Evolutionary conservation across 345 rosid genomes (phyloP).

Genomic region (Durio zibethinus): DNA sequence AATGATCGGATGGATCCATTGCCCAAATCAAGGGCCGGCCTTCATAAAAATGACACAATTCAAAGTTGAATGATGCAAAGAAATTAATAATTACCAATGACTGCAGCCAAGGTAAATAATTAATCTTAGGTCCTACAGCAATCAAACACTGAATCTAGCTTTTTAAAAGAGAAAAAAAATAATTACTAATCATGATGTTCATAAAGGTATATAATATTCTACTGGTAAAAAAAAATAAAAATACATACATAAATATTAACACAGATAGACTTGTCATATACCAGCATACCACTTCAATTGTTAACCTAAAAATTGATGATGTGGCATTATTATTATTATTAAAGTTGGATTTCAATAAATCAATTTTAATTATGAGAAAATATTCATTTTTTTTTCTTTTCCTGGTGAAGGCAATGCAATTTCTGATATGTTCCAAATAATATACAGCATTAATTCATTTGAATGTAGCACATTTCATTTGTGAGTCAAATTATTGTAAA

Average conservation of each 20-base stretch:
- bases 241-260: no score
- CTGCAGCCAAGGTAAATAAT: background rate
- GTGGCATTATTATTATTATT: no score
- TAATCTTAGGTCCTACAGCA: background rate
- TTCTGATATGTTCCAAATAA: background rate
- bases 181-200: no score
- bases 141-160: background rate
- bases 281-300: no score
- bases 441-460: background rate
- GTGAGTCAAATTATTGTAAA: background rate
- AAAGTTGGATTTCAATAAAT: no score
- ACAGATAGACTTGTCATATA: no score
- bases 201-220: no score
- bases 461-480: background rate
- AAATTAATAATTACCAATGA: background rate
- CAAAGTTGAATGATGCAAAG: background rate
- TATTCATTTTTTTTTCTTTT: background rate
- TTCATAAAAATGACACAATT: background rate
- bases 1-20: background rate
- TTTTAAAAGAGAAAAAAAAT: background rate
- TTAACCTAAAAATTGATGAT: no score
- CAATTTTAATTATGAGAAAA: background rate
- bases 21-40: conserved; percentile 6
- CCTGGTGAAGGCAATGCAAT: no score
- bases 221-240: no score